phyloP scores from a whole-genome alignment of 306 rosid genomes.

The Dalbergia cochinchinensis region DNA sequence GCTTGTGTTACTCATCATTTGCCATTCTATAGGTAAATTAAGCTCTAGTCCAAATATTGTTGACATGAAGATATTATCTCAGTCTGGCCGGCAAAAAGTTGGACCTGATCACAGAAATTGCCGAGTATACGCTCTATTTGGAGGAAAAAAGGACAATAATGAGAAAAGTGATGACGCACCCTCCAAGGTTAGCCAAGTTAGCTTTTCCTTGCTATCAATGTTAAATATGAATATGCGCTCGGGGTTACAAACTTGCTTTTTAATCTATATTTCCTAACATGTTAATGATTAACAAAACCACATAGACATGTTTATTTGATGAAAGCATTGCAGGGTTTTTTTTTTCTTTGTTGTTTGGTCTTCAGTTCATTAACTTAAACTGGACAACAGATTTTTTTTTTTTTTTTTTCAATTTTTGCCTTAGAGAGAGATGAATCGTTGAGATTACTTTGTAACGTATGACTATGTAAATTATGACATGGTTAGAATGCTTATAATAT shows the following conservation, averaged over 20 bases:
- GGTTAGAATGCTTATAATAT: too few species aligned
- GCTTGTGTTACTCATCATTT: slow-evolving; percentile 1
- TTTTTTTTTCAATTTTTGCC: not conserved
- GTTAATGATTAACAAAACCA: not conserved
- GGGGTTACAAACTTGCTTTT: not conserved
- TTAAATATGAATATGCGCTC: slow-evolving; percentile 9
- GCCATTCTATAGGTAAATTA: slow-evolving; percentile 54
- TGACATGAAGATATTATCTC: slow-evolving; percentile 53
- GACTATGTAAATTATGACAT: too few species aligned
- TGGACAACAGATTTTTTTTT: not conserved
- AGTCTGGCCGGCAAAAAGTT: slow-evolving; percentile 40
- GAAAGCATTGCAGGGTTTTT: not conserved
- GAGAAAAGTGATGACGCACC: slow-evolving; percentile 67
- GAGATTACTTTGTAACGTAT: too few species aligned
- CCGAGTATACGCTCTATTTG: slow-evolving; percentile 68
- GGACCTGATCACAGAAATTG: slow-evolving; percentile 49
- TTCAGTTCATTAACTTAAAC: not conserved
- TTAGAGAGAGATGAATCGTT: not conserved
- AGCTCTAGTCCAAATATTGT: slow-evolving; percentile 55
- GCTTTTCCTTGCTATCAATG: slow-evolving; percentile 21
- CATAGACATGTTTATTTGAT: not conserved
- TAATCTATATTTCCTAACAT: not conserved
- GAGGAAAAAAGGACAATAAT: slow-evolving; percentile 76
- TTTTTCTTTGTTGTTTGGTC: not conserved
- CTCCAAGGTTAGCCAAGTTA: slow-evolving; percentile 64